Percentiles rank a stretch among this genome's conserved stretches.
Evolutionary conservation across 371 early-diverging fungal species (phyloP).

Genomic region (Encephalitozoon intestinalis): DNA sequence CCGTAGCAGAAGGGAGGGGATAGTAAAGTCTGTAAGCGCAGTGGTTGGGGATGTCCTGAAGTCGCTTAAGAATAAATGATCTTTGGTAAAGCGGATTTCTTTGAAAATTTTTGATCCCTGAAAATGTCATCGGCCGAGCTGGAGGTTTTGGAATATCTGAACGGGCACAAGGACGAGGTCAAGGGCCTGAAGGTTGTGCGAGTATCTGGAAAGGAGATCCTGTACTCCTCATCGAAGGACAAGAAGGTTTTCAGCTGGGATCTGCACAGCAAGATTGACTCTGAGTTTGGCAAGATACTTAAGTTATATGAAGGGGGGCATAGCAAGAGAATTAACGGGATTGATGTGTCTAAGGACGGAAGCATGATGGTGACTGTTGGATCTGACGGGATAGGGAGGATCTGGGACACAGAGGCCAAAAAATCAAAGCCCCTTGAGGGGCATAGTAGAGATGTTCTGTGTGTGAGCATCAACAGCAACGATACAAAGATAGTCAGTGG

Average conservation of each 20-base stretch:
- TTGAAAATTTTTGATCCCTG: conserved; percentile 55
- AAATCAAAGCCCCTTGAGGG: conserved; percentile 22
- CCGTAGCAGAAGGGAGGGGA: conserved; percentile 44
- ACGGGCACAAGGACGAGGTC: conserved; percentile 46
- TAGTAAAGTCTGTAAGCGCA: conserved; percentile 57
- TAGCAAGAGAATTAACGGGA: conserved; percentile 37
- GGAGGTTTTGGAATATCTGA: conserved; percentile 33
- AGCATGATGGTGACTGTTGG: conserved; percentile 52
- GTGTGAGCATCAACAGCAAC: conserved; percentile 40
- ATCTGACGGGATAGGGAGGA: conserved; percentile 41
- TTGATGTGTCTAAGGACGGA: conserved; percentile 21
- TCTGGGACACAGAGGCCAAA: conserved; percentile 31
- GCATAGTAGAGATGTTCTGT: conserved; percentile 38
- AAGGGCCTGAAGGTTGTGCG: conserved; percentile 42
- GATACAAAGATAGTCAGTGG: conserved; percentile 56
- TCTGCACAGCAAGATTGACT: conserved; percentile 30
- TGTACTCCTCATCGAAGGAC: conserved; percentile 54
- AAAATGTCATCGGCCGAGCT: conserved; percentile 48
- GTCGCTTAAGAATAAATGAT: conserved; percentile 9
- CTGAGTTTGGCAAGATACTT: conserved; percentile 15
- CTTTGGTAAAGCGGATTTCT: conserved; percentile 21
- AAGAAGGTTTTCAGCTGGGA: conserved; percentile 45
- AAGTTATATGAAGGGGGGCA: conserved; percentile 46
- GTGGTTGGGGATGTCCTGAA: conserved; percentile 31
- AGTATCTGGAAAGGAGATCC: neutral